These are phyloP conservation scores for Eutypa lata DNA, from an alignment of 2,329 filamentous ascomycete genomes.

Conservation along the genomic window DNA sequence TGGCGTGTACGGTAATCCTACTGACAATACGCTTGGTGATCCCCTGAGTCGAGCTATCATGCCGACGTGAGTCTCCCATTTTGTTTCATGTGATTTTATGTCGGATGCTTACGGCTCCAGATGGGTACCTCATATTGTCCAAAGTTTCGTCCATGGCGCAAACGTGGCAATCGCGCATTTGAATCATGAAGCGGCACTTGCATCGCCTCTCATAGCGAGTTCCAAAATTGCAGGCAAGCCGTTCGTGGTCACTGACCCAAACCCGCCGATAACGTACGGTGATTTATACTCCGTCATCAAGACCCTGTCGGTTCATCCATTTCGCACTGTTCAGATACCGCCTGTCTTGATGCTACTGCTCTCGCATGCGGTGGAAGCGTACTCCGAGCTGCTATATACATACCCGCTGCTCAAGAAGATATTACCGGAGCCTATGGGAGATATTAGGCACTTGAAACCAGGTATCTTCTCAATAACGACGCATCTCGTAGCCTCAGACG, in stretches of 20 bases:
- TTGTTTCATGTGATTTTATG: not conserved
- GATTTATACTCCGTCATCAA: constrained; percentile 34
- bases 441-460: constrained; percentile 35
- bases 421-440: constrained; percentile 31
- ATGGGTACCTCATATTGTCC: constrained; percentile 36
- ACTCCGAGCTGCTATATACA: constrained; percentile 27
- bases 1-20: constrained; percentile 49
- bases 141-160: constrained; percentile 38
- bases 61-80: constrained; percentile 38
- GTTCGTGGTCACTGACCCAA: constrained; percentile 40
- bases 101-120: constrained; percentile 17
- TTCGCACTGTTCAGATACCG: constrained; percentile 27
- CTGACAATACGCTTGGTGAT: constrained; percentile 42
- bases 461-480: constrained; percentile 38
- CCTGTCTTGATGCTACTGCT: constrained; percentile 34
- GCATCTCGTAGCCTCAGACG: constrained; percentile 35
- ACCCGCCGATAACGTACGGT: constrained; percentile 35
- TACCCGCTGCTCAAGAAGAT: constrained; percentile 24
- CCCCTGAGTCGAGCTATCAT: constrained; percentile 35
- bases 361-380: constrained; percentile 34
- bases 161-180: constrained; percentile 41
- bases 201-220: constrained; percentile 17
- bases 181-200: constrained; percentile 37
- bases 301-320: constrained; percentile 33
- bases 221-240: constrained; percentile 34